Base-by-base conservation (phyloP, 192 early-diverging fungal species). In the Coemansia javaensis region DNA sequence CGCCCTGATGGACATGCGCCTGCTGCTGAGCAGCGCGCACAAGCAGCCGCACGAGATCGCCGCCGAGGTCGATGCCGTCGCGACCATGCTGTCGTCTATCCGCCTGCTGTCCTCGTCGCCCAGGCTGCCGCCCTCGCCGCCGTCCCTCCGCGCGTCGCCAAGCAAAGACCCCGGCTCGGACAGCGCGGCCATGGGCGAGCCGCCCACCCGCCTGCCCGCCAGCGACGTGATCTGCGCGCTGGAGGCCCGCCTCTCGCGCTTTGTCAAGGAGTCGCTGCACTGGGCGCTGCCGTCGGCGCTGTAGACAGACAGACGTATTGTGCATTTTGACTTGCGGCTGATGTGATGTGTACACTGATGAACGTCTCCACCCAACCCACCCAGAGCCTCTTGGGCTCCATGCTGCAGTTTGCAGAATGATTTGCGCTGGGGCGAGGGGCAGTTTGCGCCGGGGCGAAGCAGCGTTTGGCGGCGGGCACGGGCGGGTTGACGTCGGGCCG, bases 1-100 rank as follows among this genome's bases (percentile, higher is more conserved):
- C 44, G 85, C 85, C 4, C 66, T 90, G 45, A 56, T 75, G 50
- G 87, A 90, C 50, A 88, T 88, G 85, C 64, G 72, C 49, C 66
- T 74, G 37, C 38, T 74, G 50, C 59, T 74, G 9, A 55, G 56
- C 59, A 74, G 66, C 11, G 53, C 70, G 13, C 70, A 74, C 58
- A 61, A 62, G 58, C 62, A 62, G 53, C 63, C 70, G n/a, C 70
- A 74, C 35, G 63, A 74, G 51, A 74, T 74, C 40, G 54, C 28
- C 50, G 70, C 70, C 15, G 70, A 74, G 50, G 70, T 74, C 13
- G 63, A 74, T 34, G 70, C 70, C 5, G 70, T 74, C 4, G 58
- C 70, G 36, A 74, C 55, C 21, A 59, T 53, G 32, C 50, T 74
- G 57, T 42, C 48, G 34, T 74, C 70, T 21, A 74, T 66, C 50